Conservation (phyloP, 305 asterid genomes). For the Fraxinus latifolia region DNA sequence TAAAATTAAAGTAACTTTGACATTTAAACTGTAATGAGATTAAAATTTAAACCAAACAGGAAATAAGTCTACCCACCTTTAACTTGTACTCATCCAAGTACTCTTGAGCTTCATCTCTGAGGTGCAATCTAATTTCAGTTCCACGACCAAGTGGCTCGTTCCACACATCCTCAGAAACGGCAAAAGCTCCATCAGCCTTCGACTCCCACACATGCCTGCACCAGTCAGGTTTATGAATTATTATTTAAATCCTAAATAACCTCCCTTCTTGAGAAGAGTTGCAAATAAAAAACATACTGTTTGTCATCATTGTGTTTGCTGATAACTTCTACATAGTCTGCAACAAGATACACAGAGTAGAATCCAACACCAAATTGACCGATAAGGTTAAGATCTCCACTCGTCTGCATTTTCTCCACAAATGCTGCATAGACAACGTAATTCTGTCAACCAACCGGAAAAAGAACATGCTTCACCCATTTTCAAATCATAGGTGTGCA, state of each 20-base stretch:
- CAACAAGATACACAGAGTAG: constrained; percentile 54
- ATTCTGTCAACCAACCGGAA: background rate
- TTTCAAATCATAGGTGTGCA: background rate
- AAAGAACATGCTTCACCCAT: background rate
- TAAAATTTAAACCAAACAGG: background rate
- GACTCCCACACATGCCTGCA: constrained; percentile 85
- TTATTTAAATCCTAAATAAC: background rate
- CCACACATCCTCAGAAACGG: constrained; percentile 74
- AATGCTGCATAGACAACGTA: constrained; percentile 42
- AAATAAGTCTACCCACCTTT: constrained; percentile 43
- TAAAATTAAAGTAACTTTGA: no score
- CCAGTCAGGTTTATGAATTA: constrained; percentile 5
- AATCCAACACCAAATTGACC: constrained; percentile 77
- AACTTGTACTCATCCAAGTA: constrained; percentile 68
- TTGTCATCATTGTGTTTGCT: constrained; percentile 74
- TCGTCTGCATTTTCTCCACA: constrained; percentile 82
- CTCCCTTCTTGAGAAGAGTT: background rate
- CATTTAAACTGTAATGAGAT: background rate
- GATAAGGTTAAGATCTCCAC: constrained; percentile 40
- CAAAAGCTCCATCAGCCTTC: constrained; percentile 85
- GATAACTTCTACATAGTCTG: constrained; percentile 67
- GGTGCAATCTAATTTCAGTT: constrained; percentile 74
- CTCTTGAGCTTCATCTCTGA: constrained; percentile 81
- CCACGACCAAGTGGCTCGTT: constrained; percentile 88
- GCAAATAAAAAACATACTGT: constrained; percentile 31